Base-by-base conservation (phyloP, 208 protist species). In the Acanthamoeba royreba region DNA sequence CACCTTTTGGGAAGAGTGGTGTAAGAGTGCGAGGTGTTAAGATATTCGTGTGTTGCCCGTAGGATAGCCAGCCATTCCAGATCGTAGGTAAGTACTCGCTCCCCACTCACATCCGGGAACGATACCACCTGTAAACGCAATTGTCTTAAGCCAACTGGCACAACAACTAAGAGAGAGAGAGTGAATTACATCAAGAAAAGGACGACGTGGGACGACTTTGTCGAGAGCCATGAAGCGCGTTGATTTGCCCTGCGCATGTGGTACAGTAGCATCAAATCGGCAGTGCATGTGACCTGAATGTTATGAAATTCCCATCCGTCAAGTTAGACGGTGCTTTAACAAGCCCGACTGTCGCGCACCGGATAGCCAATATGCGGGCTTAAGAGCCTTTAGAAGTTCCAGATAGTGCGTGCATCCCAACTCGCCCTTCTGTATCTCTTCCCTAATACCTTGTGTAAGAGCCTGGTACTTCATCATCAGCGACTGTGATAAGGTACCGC, bases 51-150 rank as follows among this genome's bases (percentile, higher is more conserved):
- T 1, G 93, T 92, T 15, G 69, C 43, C 13, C 69, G 74, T 19
- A 96, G 8, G 33, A 97, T 96, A 28, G 93, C 83, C 42, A 98
- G 90, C 96, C 97, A 98, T 86, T 98, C 96, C 42, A 77, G 31
- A 88, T 98, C 97, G 92, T 98, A 97, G 33, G 33, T 46, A 9
- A 96, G 40, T 66, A 72, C 92, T 13, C 66, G 49, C 40, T 31
- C 17, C n/a, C 28, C 90, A 28, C 61, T 63, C 11, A 52, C 42
- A 22, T 74, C 22, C 52, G 74, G 74, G 45, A 85, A 85, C 9
- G 38, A n/a, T 25, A 85, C 45, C 33, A 85, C 74, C 74, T 85
- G 61, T 25, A 58, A 25, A 58, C 5, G 15, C 25, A 66, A 28
- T 0, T 45, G 3, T 13, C 13, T 13, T 28, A n/a, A n/a, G n/a